phyloP scores from a whole-genome alignment of 148 eudicot genomes.

The Simmondsia chinensis region DNA sequence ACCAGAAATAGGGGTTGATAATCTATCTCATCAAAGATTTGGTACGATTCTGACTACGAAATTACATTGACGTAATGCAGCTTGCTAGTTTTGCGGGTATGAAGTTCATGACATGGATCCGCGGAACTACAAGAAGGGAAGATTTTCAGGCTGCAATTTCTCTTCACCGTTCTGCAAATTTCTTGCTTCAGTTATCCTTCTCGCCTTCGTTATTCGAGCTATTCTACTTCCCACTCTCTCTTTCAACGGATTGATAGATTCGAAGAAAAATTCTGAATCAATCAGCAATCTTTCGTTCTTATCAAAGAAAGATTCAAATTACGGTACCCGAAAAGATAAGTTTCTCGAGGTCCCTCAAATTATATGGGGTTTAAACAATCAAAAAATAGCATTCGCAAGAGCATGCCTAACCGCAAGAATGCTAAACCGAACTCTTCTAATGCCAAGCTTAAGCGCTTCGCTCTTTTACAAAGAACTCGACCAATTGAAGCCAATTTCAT shows the following conservation, averaged over 20 bases:
- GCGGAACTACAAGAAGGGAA: slow-evolving; percentile 27
- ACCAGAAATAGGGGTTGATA: no score
- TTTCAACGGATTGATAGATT: slow-evolving; percentile 17
- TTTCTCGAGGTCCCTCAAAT: slow-evolving; percentile 92
- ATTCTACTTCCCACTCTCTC: slow-evolving; percentile 25
- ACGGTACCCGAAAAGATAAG: slow-evolving; percentile 24
- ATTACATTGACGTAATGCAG: no score
- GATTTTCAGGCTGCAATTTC: slow-evolving; percentile 24
- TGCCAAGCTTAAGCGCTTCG: slow-evolving; percentile 94
- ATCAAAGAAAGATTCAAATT: neutral
- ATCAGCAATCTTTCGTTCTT: slow-evolving; percentile 4
- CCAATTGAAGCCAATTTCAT: slow-evolving; percentile 54
- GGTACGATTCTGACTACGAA: no score
- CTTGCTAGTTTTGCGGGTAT: no score
- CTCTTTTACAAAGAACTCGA: slow-evolving; percentile 90
- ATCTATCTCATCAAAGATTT: no score
- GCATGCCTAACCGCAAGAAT: slow-evolving; percentile 82
- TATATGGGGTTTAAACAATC: slow-evolving; percentile 96
- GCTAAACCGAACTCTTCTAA: slow-evolving; percentile 70
- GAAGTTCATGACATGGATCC: no score
- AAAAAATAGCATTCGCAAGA: slow-evolving; percentile 90
- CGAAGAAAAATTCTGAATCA: slow-evolving; percentile 8
- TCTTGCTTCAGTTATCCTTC: slow-evolving; percentile 29
- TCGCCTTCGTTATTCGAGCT: slow-evolving; percentile 38
- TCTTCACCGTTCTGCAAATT: slow-evolving; percentile 52